These are phyloP conservation scores for Paramecium octaurelia DNA, from an alignment of 73 alveolate species.

Conservation along the genomic window DNA sequence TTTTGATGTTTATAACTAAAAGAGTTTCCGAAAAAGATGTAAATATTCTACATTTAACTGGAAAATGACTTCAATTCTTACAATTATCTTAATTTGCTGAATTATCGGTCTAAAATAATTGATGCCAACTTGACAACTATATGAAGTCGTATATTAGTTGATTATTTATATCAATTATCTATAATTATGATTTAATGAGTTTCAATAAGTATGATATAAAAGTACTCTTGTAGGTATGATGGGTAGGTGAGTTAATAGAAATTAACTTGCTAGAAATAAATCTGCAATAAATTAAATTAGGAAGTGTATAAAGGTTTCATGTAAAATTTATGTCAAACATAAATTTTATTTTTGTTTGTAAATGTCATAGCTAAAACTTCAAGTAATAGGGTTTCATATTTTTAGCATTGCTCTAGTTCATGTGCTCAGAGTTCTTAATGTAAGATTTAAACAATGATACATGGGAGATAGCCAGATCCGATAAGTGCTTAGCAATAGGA, in stretches of 20 bases:
- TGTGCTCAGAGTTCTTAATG: not conserved
- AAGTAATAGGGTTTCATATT: not conserved
- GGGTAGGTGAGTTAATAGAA: not conserved
- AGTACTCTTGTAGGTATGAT: not conserved
- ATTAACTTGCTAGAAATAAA: not conserved
- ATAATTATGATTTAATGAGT: not conserved
- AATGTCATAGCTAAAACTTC: conserved; percentile 2
- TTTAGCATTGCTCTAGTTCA: not conserved
- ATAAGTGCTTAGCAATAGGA: not conserved
- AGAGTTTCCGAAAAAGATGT: not conserved
- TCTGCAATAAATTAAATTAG: not conserved
- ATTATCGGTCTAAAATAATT: not conserved
- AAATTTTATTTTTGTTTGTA: conserved; percentile 18
- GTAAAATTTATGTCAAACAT: not conserved
- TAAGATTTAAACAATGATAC: not conserved
- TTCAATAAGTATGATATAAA: not conserved
- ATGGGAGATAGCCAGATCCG: not conserved
- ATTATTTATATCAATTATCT: not conserved
- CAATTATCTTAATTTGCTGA: not conserved
- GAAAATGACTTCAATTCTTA: not conserved
- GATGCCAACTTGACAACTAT: not conserved
- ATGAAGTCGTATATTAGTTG: too few species aligned
- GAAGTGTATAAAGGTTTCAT: not conserved
- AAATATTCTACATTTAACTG: not conserved
- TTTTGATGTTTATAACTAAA: too few species aligned